A percentile compares a stretch with the other conserved stretches of the same genome.
phyloP scores from a whole-genome alignment of 2,329 filamentous ascomycete genomes.

The Fusarium sulawesiense region DNA sequence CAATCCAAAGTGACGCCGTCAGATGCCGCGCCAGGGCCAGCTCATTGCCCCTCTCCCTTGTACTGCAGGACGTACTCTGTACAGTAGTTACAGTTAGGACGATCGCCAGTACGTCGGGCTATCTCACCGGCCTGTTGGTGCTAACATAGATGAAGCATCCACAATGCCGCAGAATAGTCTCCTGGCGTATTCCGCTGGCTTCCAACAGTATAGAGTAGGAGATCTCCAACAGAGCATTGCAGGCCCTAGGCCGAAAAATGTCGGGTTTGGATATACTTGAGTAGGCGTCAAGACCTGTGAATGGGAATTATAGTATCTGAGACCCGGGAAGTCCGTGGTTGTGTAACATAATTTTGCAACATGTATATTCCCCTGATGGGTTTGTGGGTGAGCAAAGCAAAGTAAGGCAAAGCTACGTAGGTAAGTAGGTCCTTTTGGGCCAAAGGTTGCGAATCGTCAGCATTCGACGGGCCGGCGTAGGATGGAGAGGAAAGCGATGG shows the following conservation, averaged over 20 bases:
- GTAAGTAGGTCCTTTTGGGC: neutral
- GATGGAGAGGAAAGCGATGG: slow-evolving; percentile 17
- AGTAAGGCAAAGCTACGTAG: neutral
- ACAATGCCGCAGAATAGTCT: slow-evolving; percentile 34
- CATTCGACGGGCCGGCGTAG: slow-evolving; percentile 17
- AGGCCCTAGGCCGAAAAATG: slow-evolving; percentile 23
- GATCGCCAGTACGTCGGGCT: slow-evolving; percentile 41
- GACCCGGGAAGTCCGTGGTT: neutral
- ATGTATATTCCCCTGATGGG: slow-evolving; percentile 8
- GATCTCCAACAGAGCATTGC: neutral
- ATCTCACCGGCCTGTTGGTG: slow-evolving; percentile 44
- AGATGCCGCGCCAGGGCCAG: slow-evolving; percentile 33
- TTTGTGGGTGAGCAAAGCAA: neutral
- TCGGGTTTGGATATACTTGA: slow-evolving; percentile 8
- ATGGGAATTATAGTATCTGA: neutral
- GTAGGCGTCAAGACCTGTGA: neutral
- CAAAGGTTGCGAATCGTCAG: slow-evolving; percentile 11
- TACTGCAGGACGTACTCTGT: slow-evolving; percentile 11
- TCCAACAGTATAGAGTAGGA: neutral
- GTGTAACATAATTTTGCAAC: neutral
- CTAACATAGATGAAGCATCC: slow-evolving; percentile 26
- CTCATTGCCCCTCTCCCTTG: slow-evolving; percentile 34
- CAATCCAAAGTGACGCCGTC: neutral
- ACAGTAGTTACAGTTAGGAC: slow-evolving; percentile 13
- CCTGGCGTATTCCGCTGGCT: slow-evolving; percentile 24